Evolutionary conservation across 1,284 basidiomycete species (phyloP).

Genomic region (Peniophora sp.): DNA sequence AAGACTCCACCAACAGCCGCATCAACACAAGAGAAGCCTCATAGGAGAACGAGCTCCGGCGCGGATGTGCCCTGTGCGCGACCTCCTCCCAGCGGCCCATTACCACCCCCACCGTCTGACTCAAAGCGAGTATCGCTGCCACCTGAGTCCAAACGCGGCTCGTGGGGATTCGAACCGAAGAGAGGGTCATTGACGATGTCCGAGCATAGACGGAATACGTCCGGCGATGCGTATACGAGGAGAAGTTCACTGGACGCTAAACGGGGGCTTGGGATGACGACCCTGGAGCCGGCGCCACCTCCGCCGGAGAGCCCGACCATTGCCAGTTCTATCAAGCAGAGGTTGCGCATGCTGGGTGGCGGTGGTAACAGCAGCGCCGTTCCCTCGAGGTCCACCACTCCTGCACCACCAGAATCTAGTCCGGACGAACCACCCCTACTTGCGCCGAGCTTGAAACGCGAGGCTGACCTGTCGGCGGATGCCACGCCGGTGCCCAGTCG

Average conservation of each 20-base stretch:
- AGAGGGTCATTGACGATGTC: background rate
- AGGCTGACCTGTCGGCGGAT: background rate
- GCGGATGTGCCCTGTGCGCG: constrained; percentile 31
- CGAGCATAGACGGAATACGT: background rate
- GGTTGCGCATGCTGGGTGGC: background rate
- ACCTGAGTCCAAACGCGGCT: background rate
- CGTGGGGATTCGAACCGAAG: background rate
- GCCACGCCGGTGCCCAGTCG: background rate
- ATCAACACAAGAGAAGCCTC: constrained; percentile 47
- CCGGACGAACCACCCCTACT: too few species aligned
- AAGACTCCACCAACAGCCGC: constrained; percentile 58
- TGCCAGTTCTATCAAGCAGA: background rate
- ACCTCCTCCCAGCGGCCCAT: constrained; percentile 36
- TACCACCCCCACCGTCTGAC: constrained; percentile 19
- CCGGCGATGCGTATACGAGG: background rate
- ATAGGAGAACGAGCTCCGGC: constrained; percentile 24
- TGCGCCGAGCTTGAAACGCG: too few species aligned
- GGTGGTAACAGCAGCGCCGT: background rate
- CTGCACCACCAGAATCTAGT: too few species aligned
- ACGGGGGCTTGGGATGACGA: background rate
- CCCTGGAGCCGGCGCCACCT: background rate
- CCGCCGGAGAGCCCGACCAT: background rate
- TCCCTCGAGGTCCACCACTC: too few species aligned
- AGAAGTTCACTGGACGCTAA: background rate
- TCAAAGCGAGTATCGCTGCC: background rate